phyloP scores from a whole-genome alignment of 495 filamentous ascomycete species.

The Tuber borchii region DNA sequence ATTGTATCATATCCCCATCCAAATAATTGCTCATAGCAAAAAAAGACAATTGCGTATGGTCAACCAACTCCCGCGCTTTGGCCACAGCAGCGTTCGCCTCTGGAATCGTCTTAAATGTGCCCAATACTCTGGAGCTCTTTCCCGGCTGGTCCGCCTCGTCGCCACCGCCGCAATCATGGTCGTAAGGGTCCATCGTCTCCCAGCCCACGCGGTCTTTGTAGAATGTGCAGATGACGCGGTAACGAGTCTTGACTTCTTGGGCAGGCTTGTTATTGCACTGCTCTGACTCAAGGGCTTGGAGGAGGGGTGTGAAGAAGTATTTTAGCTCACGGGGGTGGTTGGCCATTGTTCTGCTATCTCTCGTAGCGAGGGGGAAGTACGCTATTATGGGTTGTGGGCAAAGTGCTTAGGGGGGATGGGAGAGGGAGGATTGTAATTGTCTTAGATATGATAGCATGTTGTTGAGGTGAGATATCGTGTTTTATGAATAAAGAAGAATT shows the following conservation, averaged over 20 bases:
- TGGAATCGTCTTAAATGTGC: not conserved
- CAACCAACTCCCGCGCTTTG: not conserved
- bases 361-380: not conserved
- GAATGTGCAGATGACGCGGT: slow-evolving; percentile 5
- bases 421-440: not conserved
- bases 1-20: not conserved
- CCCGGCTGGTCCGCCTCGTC: not conserved
- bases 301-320: slow-evolving; percentile 1
- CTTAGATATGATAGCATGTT: not conserved
- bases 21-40: not conserved
- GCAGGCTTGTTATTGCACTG: not conserved
- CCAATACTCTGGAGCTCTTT: not conserved
- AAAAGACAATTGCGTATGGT: not conserved
- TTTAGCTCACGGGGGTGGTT: not conserved
- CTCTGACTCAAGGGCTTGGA: not conserved
- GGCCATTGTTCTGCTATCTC: not conserved
- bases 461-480: not conserved
- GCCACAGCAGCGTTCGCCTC: not conserved
- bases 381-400: not conserved
- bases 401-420: not conserved
- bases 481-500: not conserved
- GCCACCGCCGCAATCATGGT: not conserved
- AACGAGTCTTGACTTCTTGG: not conserved
- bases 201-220: not conserved
- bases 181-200: not conserved